Base-by-base conservation (phyloP, 129 eudicot species). In the Ambrosia trifida region DNA sequence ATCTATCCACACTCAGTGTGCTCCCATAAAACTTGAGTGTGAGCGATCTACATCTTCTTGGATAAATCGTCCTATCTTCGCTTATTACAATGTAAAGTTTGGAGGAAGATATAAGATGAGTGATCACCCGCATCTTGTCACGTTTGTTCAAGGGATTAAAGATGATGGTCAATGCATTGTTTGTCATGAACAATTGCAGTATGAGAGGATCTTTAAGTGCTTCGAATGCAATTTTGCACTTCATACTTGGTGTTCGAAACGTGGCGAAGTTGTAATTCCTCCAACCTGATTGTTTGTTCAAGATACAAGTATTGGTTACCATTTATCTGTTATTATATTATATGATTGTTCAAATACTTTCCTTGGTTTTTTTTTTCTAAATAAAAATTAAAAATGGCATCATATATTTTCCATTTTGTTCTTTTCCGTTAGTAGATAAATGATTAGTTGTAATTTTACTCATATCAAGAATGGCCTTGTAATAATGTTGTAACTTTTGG, bases 41-140 rank as follows among this genome's bases (percentile, higher is more conserved):
- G 11, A 33, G 50, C 18, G 51, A 2, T 30, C 20, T 33, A 11
- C 5, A 16, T 16, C 8, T 49, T 7, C 45, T 30, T 3, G 2
- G 12, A 6, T 1, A 13, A 3, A 11, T 2, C 2, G 19, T 20
- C 7, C 5, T 45, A 13, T 28, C 36, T 67, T 24, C n/a, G 0
- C 2, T 1, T 67, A 4, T 67, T 1, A 12, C 16, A 49, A 68
- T 68, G 46, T 68, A 46, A 68, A 50, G 61, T 50, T 50, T 50
- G 45, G 46, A 68, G 60, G 60, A 33, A 65, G 2, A 4, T 3
- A 16, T 65, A 16, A 65, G 52, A 41, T 43, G 8, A 17, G 19
- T 19, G 40, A 12, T 24, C 71, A 66, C 41, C 56, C 56, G 24
- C 71, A 66, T 7, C 41, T 0, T 4, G 1, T 45, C 4, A 6